Evolutionary conservation across 495 filamentous ascomycete species (phyloP).

Genomic region (Podospora pseudoanserina): DNA sequence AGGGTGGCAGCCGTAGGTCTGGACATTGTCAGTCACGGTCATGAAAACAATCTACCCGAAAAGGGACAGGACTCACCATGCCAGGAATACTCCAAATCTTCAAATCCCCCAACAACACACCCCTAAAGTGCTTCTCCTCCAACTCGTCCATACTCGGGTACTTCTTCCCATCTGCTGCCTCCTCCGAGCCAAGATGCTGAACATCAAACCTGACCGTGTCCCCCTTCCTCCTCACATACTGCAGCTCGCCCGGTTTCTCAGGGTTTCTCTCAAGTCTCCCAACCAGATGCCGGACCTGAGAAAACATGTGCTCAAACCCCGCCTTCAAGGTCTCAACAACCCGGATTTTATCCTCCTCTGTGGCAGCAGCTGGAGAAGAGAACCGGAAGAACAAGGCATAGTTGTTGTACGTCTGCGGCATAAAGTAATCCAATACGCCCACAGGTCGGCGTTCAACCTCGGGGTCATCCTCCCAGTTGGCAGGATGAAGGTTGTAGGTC

Average conservation of each 20-base stretch:
- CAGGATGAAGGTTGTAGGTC: neutral
- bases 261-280: slow-evolving; percentile 9
- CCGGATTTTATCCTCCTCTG: slow-evolving; percentile 26
- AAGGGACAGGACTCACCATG: slow-evolving; percentile 15
- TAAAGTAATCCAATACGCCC: slow-evolving; percentile 28
- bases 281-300: neutral
- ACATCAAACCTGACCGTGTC: slow-evolving; percentile 37
- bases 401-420: slow-evolving; percentile 28
- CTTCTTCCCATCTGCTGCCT: slow-evolving; percentile 13
- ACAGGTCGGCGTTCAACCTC: slow-evolving; percentile 16
- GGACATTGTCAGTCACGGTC: neutral
- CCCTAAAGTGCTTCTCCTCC: slow-evolving; percentile 27
- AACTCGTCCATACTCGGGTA: slow-evolving; percentile 29
- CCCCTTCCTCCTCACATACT: slow-evolving; percentile 39
- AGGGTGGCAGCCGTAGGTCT: slow-evolving; percentile 34
- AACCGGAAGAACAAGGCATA: slow-evolving; percentile 38
- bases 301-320: neutral
- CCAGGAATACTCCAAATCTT: slow-evolving; percentile 31
- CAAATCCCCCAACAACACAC: slow-evolving; percentile 27
- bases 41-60: neutral
- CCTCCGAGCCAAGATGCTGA: slow-evolving; percentile 32
- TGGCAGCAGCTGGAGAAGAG: neutral
- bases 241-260: slow-evolving; percentile 27
- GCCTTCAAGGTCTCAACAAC: neutral
- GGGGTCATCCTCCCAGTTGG: neutral